Base-by-base conservation (phyloP, 1,284 basidiomycete genomes). In the Malassezia pachydermatis region DNA sequence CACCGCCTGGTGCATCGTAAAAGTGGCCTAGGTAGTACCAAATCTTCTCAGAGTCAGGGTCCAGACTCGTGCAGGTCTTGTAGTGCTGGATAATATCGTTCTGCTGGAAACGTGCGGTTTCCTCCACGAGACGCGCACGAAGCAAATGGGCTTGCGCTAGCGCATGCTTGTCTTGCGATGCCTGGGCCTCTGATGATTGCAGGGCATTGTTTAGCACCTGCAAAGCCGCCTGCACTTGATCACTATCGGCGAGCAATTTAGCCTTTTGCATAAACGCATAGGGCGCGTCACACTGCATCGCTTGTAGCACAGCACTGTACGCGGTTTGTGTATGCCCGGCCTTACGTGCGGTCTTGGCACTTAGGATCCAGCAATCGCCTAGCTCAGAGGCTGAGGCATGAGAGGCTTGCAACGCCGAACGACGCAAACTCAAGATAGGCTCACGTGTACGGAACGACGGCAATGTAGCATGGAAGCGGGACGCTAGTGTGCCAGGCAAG, bases 241-340 rank as follows among this genome's bases (percentile, higher is more conserved):
- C 89, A 41, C 79, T 81, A 4, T 80, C 80, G 55, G 83, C 84
- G 38, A 86, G 75, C 3, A 98, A 79, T 71, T 90, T 96, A 2
- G 88, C 86, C 59, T 84, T 86, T 71, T 98, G 88, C 35, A 95
- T 79, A 74, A 94, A 96, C 3, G 84, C 81, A 63, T 85, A 88
- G 0, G 80, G 79, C 0, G 83, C 80, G 27, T 81, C 78, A 57
- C 78, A 79, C 65, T 88, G 83, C 48, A 82, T 80, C 0, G 89
- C 88, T 73, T 98, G 94, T 0, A 99, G 78, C 46, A 88, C 82
- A 1, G 94, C 90, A 63, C 86, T 95, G 70, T 98, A 99, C 2
- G 94, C 89, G 0, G 92, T 95, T 75, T 98, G 94, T 76, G 81
- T 83, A 72, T 98, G 92, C 0, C 86, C 85, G 0, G 89, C 86